Evolutionary conservation across 1,284 basidiomycete genomes (phyloP).

Genomic region (Veloporphyrellus conicus): DNA sequence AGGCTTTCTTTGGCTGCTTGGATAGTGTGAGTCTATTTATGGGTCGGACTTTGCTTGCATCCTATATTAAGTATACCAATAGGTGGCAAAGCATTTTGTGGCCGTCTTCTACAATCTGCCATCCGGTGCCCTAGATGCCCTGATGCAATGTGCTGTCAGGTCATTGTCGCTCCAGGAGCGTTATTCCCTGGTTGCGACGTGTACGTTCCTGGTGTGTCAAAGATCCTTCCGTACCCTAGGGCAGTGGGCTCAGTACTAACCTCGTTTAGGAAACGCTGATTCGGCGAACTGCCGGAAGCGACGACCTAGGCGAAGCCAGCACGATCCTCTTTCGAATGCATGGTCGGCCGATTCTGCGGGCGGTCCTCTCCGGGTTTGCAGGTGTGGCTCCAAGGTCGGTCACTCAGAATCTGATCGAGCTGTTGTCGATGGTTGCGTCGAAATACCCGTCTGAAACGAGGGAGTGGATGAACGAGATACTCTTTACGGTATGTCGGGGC

Average conservation of each 20-base stretch:
- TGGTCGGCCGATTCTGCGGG: constrained; percentile 67
- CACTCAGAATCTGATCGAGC: constrained; percentile 78
- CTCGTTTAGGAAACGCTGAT: constrained; percentile 55
- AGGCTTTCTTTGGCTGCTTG: constrained; percentile 80
- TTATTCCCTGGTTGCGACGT: constrained; percentile 79
- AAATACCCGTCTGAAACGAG: constrained; percentile 52
- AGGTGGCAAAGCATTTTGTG: constrained; percentile 76
- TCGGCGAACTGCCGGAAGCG: constrained; percentile 54
- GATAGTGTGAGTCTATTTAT: constrained; percentile 48
- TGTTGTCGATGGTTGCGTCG: constrained; percentile 63
- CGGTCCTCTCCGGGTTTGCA: constrained; percentile 73
- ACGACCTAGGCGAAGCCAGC: constrained; percentile 50
- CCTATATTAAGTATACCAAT: constrained; percentile 1
- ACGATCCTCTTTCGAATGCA: constrained; percentile 53
- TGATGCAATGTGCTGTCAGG: constrained; percentile 69
- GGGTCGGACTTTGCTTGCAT: not conserved
- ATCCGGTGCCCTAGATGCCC: constrained; percentile 59
- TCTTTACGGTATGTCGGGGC: constrained; percentile 57
- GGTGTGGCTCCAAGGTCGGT: constrained; percentile 77
- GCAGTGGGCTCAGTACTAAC: not conserved
- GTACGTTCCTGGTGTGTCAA: constrained; percentile 70
- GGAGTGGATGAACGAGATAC: constrained; percentile 68
- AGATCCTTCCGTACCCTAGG: not conserved
- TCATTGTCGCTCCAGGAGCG: constrained; percentile 78
- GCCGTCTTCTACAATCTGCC: constrained; percentile 66